These are phyloP conservation scores for Trichophyton verrucosum DNA, from an alignment of 2,329 filamentous ascomycete species.

Conservation along the genomic window DNA sequence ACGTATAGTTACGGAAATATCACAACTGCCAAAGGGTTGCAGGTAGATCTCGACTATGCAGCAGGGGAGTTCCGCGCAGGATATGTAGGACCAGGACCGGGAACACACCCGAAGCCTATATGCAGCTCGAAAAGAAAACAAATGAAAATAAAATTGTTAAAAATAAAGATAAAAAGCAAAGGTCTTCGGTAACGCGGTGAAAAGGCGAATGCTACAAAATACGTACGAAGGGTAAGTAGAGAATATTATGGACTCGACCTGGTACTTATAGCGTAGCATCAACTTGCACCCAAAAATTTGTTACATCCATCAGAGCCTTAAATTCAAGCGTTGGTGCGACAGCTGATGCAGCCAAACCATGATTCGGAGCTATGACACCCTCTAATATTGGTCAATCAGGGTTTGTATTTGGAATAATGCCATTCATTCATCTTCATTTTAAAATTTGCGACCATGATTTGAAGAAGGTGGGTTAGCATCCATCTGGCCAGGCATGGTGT, in stretches of 20 bases:
- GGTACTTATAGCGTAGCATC: constrained; percentile 1
- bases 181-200: background rate
- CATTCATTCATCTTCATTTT: background rate
- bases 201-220: background rate
- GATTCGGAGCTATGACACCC: background rate
- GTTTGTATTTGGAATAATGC: background rate
- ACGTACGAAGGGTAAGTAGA: background rate
- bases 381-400: background rate
- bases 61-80: background rate
- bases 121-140: background rate
- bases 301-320: background rate
- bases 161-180: background rate
- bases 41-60: background rate
- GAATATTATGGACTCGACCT: background rate
- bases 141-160: background rate
- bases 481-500: background rate
- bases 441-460: background rate
- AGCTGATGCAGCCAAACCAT: background rate
- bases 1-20: background rate
- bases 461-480: background rate
- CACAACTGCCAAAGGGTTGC: background rate
- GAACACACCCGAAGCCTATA: background rate
- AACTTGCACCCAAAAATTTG: constrained; percentile 1
- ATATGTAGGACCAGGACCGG: background rate
- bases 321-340: background rate